phyloP scores from a whole-genome alignment of 345 rosid species.

The Ceriops zippeliana region DNA sequence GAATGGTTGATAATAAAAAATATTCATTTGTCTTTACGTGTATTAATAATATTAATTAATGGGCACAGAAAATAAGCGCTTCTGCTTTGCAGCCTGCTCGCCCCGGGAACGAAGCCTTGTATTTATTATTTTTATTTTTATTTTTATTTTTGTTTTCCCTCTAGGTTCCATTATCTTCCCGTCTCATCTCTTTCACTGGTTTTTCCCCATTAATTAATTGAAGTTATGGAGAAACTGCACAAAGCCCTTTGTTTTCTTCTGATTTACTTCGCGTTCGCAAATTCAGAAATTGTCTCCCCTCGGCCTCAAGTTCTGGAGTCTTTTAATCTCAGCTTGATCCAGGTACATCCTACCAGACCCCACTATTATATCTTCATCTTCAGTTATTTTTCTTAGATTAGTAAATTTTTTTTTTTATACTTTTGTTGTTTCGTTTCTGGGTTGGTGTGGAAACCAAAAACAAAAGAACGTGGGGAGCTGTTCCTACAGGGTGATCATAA shows the following conservation, averaged over 20 bases:
- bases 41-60: too few species aligned
- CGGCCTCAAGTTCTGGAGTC: constrained; percentile 45
- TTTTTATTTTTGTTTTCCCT: too few species aligned
- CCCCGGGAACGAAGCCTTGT: too few species aligned
- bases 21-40: too few species aligned
- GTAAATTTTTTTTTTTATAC: not conserved
- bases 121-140: too few species aligned
- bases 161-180: too few species aligned
- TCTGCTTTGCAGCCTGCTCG: too few species aligned
- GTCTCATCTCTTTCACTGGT: not conserved
- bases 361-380: not conserved
- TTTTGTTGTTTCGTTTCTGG: too few species aligned
- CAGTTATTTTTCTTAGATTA: not conserved
- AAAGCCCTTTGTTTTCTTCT: constrained; percentile 15
- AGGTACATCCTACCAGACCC: constrained; percentile 28
- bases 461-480: constrained; percentile 37
- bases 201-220: not conserved
- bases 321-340: constrained; percentile 59
- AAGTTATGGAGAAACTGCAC: constrained; percentile 11
- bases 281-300: constrained; percentile 25
- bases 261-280: constrained; percentile 21
- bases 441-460: too few species aligned
- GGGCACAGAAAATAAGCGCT: too few species aligned
- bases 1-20: too few species aligned
- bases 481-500: constrained; percentile 27